Percentiles rank a stretch among this genome's conserved stretches.
phyloP scores from a whole-genome alignment of 2,329 filamentous ascomycete genomes.

The Aschersonia sp. region DNA sequence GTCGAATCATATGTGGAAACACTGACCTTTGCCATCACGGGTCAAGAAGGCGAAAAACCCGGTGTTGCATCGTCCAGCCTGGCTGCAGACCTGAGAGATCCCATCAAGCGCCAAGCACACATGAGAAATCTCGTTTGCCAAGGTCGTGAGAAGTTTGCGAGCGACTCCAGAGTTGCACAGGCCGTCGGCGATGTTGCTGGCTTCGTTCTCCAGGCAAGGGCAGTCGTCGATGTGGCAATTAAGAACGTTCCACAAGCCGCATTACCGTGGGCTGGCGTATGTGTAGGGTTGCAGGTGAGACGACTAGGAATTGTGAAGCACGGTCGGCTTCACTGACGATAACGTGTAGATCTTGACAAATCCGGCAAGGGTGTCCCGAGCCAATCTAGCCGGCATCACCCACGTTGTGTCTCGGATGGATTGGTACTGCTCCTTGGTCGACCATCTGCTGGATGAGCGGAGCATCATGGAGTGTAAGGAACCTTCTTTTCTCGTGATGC shows the following conservation, averaged over 20 bases:
- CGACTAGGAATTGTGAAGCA: background rate
- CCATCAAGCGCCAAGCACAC: slow-evolving; percentile 5
- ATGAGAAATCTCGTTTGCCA: slow-evolving; percentile 5
- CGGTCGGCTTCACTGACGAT: background rate
- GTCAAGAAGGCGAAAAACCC: slow-evolving; percentile 1
- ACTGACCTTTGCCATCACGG: slow-evolving; percentile 4
- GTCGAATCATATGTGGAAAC: slow-evolving; percentile 4
- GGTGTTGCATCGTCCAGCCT: background rate
- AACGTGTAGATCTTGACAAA: slow-evolving; percentile 4
- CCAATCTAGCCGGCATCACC: slow-evolving; percentile 4
- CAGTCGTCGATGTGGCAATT: slow-evolving; percentile 4
- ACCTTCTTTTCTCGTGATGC: slow-evolving; percentile 1
- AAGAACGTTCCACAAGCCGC: slow-evolving; percentile 5
- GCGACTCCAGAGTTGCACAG: slow-evolving; percentile 4
- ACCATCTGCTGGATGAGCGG: slow-evolving; percentile 5
- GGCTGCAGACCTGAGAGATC: slow-evolving; percentile 3
- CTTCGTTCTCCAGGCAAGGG: slow-evolving; percentile 5
- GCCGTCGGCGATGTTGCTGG: slow-evolving; percentile 4
- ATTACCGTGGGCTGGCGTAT: slow-evolving; percentile 6
- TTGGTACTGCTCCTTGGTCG: slow-evolving; percentile 5
- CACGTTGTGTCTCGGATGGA: slow-evolving; percentile 5
- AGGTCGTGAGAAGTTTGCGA: slow-evolving; percentile 5
- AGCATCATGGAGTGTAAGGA: slow-evolving; percentile 4
- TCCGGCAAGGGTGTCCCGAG: slow-evolving; percentile 3
- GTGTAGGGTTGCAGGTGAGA: slow-evolving; percentile 5